Base-by-base conservation (phyloP, 139 green algal genomes). In the Auxenochlorella pyrenoidosa region DNA sequence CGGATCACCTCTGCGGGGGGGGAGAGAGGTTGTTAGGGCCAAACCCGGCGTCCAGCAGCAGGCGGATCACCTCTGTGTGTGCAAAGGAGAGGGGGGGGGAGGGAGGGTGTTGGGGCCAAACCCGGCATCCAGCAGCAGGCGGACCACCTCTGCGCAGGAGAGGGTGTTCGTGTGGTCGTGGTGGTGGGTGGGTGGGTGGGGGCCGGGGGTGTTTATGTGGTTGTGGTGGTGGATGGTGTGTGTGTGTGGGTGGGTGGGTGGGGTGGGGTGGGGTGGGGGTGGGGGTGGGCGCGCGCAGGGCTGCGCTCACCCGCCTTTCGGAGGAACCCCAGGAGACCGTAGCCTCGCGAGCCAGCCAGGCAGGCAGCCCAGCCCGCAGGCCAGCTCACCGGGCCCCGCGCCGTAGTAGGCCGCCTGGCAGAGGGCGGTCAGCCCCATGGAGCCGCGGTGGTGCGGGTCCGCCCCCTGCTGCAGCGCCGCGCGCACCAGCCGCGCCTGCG, bases 351-450 rank as follows among this genome's bases (percentile, higher is more conserved):
- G 12, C 30, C 30, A n/a, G 4, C 19, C 70, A 54, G 47, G 2
- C 19, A 77, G 70, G 6, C 54, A 63, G 54, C 54, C 32, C 34
- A 77, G 32, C 36, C 32, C 22, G 18, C 73, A 34, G 6, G 36
- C 13, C 28, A 36, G 19, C 77, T 32, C 51, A 83, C 77, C 77
- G 4, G 77, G 32, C 10, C 77, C 77, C 18, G 47, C 47, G 6
- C n/a, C 77, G 51, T 83, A 83, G 77, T 83, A 83, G n/a, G 51
- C 40, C 18, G 77, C 77, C 16, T 47, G 43, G 77, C 68, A 58
- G 5, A 83, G 34, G 19, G 47, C 51, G 1, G 32, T 70, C 51
- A 71, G 51, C 3, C 47, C 77, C 16, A 34, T 15, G 28, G 22
- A 8, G 51, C 28, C n/a, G 18, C 4, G 51, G 15, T 34, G 47